Percentiles rank a stretch among this genome's conserved stretches.
Conservation (phyloP, 73 alveolate species). For the Durusdinium trenchii region DNA sequence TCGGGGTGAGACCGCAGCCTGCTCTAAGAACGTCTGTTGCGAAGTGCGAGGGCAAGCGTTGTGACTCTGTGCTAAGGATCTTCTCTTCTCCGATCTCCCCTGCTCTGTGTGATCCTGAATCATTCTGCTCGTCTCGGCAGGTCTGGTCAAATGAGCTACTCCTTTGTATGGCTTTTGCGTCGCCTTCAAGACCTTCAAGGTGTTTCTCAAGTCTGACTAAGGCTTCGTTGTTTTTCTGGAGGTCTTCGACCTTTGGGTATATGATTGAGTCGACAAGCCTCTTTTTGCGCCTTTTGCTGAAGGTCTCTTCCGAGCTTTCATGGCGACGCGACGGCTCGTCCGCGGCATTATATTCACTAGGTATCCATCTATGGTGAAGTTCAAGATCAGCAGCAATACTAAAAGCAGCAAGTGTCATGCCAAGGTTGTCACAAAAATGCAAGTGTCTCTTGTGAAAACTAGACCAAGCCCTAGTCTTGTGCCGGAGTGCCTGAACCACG, state of each 20-base stretch:
- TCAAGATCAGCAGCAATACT: not conserved
- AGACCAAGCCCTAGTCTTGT: not conserved
- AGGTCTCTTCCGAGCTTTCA: not conserved
- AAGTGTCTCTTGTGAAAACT: not conserved
- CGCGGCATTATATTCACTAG: constrained; percentile 22
- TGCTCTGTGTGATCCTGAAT: not conserved
- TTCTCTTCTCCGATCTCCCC: not conserved
- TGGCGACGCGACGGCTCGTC: constrained; percentile 13
- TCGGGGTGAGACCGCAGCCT: not conserved
- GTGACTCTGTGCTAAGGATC: not conserved
- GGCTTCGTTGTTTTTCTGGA: not conserved
- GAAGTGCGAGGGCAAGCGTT: not conserved
- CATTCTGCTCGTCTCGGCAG: not conserved
- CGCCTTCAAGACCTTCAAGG: not conserved
- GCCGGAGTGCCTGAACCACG: constrained; percentile 21
- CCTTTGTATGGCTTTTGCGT: not conserved
- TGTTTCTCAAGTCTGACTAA: not conserved
- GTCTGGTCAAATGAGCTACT: not conserved
- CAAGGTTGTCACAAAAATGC: constrained; percentile 60
- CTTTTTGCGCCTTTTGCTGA: not conserved
- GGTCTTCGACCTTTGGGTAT: not conserved
- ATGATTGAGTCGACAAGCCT: not conserved
- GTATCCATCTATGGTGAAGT: constrained; percentile 11
- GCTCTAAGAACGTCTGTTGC: not conserved
- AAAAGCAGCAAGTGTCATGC: constrained; percentile 37